Evolutionary conservation across 805 yeast genomes (phyloP).

Genomic region (Diddensiella caesifluorescens): DNA sequence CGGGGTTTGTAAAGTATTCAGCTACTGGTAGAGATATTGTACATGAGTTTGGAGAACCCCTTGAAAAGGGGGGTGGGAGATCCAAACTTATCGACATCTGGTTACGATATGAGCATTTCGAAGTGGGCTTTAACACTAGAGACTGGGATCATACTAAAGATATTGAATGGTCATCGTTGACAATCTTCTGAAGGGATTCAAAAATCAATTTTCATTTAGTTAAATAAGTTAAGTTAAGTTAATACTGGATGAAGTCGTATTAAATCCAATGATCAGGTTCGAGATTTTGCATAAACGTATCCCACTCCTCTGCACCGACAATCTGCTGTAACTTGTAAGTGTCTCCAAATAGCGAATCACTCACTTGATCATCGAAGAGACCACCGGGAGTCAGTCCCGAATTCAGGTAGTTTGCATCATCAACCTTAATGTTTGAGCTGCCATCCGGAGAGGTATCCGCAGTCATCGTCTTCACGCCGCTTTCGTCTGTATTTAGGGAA

Average conservation of each 20-base stretch:
- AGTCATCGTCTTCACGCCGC: slow-evolving; percentile 1
- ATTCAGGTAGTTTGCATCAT: not conserved
- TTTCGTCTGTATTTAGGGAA: slow-evolving; percentile 7
- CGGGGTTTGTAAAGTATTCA: slow-evolving; percentile 19
- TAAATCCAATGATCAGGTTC: no score
- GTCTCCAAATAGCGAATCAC: slow-evolving; percentile 13
- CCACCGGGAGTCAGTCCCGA: not conserved
- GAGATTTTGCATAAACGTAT: slow-evolving; percentile 18
- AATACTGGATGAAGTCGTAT: no score
- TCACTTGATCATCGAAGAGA: not conserved
- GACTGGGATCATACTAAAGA: slow-evolving; percentile 35
- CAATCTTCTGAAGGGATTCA: no score
- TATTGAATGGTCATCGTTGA: slow-evolving; percentile 30
- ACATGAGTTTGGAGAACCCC: slow-evolving; percentile 37
- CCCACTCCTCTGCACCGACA: slow-evolving; percentile 24
- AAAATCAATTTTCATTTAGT: no score
- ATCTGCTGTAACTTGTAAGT: slow-evolving; percentile 15
- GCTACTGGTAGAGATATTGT: slow-evolving; percentile 32
- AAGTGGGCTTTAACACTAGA: slow-evolving; percentile 34
- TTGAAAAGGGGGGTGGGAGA: slow-evolving; percentile 40
- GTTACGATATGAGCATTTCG: slow-evolving; percentile 37
- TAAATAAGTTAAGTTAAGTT: no score
- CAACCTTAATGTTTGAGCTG: slow-evolving; percentile 2
- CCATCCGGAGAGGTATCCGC: slow-evolving; percentile 6
- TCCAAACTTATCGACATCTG: slow-evolving; percentile 34